A percentile compares a stretch with the other conserved stretches of the same genome.
Conservation (phyloP, 495 filamentous ascomycete genomes). For the Apodospora peruviana region DNA sequence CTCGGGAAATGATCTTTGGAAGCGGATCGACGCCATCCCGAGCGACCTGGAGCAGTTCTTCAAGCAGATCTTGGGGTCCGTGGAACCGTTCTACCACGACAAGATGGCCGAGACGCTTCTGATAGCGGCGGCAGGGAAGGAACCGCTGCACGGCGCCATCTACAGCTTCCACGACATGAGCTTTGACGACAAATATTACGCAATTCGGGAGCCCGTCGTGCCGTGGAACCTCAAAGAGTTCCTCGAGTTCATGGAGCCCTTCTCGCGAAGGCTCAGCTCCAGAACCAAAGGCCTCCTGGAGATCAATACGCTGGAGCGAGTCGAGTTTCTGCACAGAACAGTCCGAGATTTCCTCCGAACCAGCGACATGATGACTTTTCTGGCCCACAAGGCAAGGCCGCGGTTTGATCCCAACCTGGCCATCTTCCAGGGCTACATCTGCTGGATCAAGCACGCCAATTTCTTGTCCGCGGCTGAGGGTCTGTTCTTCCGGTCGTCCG, state of each 20-base stretch:
- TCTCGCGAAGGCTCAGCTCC: conserved; percentile 7
- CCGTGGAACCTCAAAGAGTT: not conserved
- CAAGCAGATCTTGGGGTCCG: conserved; percentile 13
- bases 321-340: conserved; percentile 18
- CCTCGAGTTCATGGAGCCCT: not conserved
- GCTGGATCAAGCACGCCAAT: not conserved
- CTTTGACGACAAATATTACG: conserved; percentile 7
- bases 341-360: conserved; percentile 14
- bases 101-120: conserved; percentile 7
- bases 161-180: conserved; percentile 10
- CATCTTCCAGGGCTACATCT: not conserved
- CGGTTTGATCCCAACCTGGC: not conserved
- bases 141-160: conserved; percentile 8
- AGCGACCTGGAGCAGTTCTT: conserved; percentile 23
- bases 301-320: not conserved
- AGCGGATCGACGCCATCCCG: conserved; percentile 22
- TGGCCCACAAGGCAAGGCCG: not conserved
- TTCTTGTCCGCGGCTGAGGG: not conserved
- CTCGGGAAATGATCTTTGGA: conserved; percentile 12
- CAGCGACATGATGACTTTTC: conserved; percentile 2
- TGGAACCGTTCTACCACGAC: conserved; percentile 8
- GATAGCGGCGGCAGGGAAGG: conserved; percentile 3
- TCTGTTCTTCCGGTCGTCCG: not conserved
- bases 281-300: conserved; percentile 13
- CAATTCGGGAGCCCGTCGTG: not conserved